Conservation (phyloP, 306 rosid genomes). For the Hippophae gyantsensis region DNA sequence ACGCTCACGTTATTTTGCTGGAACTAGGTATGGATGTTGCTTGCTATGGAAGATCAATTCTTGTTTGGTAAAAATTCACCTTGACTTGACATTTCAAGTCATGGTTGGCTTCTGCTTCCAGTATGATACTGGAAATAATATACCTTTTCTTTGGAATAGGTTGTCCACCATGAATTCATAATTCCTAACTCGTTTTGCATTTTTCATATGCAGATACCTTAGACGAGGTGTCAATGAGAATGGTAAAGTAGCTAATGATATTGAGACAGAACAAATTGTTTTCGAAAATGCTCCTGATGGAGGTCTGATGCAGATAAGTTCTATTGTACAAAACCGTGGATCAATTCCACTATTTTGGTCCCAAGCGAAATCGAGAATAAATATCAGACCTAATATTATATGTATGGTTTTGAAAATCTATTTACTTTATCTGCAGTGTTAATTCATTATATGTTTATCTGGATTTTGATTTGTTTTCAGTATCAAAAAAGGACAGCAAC, state of each 20-base stretch:
- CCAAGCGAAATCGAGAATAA: slow-evolving; percentile 78
- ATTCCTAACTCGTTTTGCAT: slow-evolving; percentile 12
- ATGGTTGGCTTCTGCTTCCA: too few relatives aligned
- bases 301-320: slow-evolving; percentile 66
- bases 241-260: slow-evolving; percentile 97
- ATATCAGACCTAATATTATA: slow-evolving; percentile 78
- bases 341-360: slow-evolving; percentile 99
- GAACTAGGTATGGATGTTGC: slow-evolving; percentile 63
- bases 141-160: slow-evolving; percentile 5
- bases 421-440: slow-evolving; percentile 9
- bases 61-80: too few relatives aligned
- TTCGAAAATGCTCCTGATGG: slow-evolving; percentile 52
- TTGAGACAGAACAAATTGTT: slow-evolving; percentile 92
- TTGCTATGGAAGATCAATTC: too few relatives aligned
- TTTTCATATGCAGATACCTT: slow-evolving; percentile 53
- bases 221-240: slow-evolving; percentile 92
- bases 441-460: slow-evolving; percentile 15
- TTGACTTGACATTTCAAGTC: too few relatives aligned
- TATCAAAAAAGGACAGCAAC: slow-evolving; percentile 52
- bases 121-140: too few relatives aligned
- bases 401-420: slow-evolving; percentile 35
- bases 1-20: slow-evolving; percentile 96
- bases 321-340: slow-evolving; percentile 85
- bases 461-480: slow-evolving; percentile 30
- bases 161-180: background rate